Base-by-base conservation (phyloP, 208 protist genomes). In the Trypanosoma cruzi region DNA sequence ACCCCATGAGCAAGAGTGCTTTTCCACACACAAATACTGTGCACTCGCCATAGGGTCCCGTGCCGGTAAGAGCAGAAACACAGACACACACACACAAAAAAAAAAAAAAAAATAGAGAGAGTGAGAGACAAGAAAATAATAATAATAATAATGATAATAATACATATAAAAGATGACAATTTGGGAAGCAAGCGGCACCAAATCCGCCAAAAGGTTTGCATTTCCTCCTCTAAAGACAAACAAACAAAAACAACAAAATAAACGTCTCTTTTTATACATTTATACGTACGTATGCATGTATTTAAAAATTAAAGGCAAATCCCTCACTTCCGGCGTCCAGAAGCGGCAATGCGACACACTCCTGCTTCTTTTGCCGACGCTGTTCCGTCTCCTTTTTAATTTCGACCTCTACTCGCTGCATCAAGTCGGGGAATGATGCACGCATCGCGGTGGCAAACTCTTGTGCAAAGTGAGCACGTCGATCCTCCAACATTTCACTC, bases 231-330 rank as follows among this genome's bases (percentile, higher is more conserved):
- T 44, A 44, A 11, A 36, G 26, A 31, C 20, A 55, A 58, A 67
- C 29, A 50, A n/a, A 55, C 28, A 55, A n/a, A 56, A 3, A 26
- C 31, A 66, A 6, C 37, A 31, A 6, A 37, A 54, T 10, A 67
- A 16, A 37, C 13, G 3, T 36, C 4, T 14, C 58, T 14, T 55
- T 28, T 56, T 24, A 31, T 29, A 55, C 13, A 57, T 28, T 16
- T 34, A 0, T 34, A 14, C 26, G 1, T 31, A 57, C 36, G 31
- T 40, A 16, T 36, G 22, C 29, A 37, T 11, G 0, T 61, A 0
- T 36, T 79, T 79, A 93, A 65, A 96, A 96, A 65, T 77, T 50
- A 55, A 96, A 96, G 20, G 70, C 71, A 62, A 94, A 94, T 1
- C 88, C 91, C 22, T 90, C 83, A n/a, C 60, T 74, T 8, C 65